A percentile compares a stretch with the other conserved stretches of the same genome.
Evolutionary conservation across 2,329 filamentous ascomycete species (phyloP).

Genomic region (Cadophora sp.): DNA sequence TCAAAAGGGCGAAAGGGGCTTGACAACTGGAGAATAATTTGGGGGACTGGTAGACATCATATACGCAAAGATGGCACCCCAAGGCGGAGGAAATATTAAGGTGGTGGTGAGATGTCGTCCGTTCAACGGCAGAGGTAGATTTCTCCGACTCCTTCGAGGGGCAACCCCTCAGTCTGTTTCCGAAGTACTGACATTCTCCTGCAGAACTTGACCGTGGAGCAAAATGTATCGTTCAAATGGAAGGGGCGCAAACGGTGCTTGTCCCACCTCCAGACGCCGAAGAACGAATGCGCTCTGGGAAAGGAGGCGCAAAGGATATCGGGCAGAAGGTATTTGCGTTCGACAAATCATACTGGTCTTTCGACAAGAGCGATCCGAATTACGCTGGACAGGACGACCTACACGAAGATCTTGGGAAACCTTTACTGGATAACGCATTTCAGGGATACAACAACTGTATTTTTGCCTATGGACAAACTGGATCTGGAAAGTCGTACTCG

Average conservation of each 20-base stretch:
- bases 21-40: constrained; percentile 19
- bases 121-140: constrained; percentile 90
- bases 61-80: constrained; percentile 44
- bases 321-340: constrained; percentile 90
- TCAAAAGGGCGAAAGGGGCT: constrained; percentile 22
- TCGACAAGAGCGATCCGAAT: constrained; percentile 78
- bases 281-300: constrained; percentile 60
- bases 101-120: constrained; percentile 96
- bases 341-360: constrained; percentile 98
- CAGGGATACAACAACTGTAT: constrained; percentile 99
- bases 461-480: constrained; percentile 98
- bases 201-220: constrained; percentile 87
- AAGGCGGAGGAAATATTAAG: constrained; percentile 93
- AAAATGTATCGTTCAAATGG: constrained; percentile 98
- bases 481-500: constrained; percentile 97
- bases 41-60: constrained; percentile 29
- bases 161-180: background rate
- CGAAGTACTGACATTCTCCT: background rate
- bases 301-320: constrained; percentile 69
- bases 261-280: constrained; percentile 71
- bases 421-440: constrained; percentile 96
- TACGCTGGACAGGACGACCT: constrained; percentile 92
- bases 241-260: constrained; percentile 88
- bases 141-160: constrained; percentile 1
- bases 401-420: constrained; percentile 85